phyloP scores from a whole-genome alignment of 495 filamentous ascomycete species.

The Penicillium soppii region DNA sequence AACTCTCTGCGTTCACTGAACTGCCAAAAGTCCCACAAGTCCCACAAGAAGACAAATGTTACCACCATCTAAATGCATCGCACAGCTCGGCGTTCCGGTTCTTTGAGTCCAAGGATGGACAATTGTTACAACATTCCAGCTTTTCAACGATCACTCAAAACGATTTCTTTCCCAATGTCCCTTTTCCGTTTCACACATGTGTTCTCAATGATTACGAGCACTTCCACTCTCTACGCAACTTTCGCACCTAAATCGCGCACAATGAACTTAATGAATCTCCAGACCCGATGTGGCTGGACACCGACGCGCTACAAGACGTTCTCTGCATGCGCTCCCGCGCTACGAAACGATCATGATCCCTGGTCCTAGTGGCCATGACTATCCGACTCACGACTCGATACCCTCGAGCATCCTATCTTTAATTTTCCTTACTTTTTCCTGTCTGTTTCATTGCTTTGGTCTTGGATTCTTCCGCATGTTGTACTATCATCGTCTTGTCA shows the following conservation, averaged over 20 bases:
- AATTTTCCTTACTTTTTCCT: slow-evolving; percentile 8
- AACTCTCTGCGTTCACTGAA: slow-evolving; percentile 35
- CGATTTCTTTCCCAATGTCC: slow-evolving; percentile 9
- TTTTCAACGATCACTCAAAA: slow-evolving; percentile 11
- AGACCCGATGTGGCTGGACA: slow-evolving; percentile 4
- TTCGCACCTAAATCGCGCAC: not conserved
- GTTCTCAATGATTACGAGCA: slow-evolving; percentile 16
- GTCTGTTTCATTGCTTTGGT: not conserved
- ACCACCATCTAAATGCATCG: slow-evolving; percentile 17
- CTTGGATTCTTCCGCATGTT: not conserved
- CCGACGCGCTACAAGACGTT: slow-evolving; percentile 1
- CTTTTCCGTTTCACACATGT: slow-evolving; percentile 9
- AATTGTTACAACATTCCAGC: slow-evolving; percentile 6
- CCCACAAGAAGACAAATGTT: slow-evolving; percentile 21
- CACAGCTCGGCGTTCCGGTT: slow-evolving; percentile 11
- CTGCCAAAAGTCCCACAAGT: slow-evolving; percentile 23
- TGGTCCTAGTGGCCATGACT: slow-evolving; percentile 5
- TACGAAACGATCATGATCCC: slow-evolving; percentile 3
- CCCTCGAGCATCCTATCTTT: slow-evolving; percentile 12
- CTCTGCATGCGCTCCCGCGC: slow-evolving; percentile 5
- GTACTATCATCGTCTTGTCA: slow-evolving; percentile 3
- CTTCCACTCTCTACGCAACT: slow-evolving; percentile 14
- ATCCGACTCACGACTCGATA: slow-evolving; percentile 5
- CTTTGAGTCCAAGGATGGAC: not conserved
- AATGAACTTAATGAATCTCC: slow-evolving; percentile 18